Evolutionary conservation across 2,329 filamentous ascomycete species (phyloP), one percentile per base, ranked within the genome.

Genomic region (Albifimbria verrucaria): DNA sequence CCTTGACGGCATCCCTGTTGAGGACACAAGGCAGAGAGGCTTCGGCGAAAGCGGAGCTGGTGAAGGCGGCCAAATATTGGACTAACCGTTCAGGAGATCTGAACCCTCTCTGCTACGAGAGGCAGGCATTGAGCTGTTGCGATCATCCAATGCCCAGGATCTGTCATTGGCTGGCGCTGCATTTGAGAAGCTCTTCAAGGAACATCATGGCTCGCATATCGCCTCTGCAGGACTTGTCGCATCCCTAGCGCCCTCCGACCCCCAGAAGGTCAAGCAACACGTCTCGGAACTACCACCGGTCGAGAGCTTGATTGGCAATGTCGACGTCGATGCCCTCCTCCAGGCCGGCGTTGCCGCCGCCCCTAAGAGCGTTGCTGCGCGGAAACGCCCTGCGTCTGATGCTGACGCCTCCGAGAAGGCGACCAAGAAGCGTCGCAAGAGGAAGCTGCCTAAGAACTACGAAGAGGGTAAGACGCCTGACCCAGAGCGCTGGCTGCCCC

Each of bases 401-500:
- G 59, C 55, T 3, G 71, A 78, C 15, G 60, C 64, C 1, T 61
- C 62, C 12, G 60, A 70, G 20, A 78, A 77, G 57, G 56, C 75
- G 9, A 71, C 74, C 32, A 85, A 83, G 65, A 75, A 80, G 55
- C 85, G 83, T 65, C 82, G 80, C 63, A 76, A 80, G 66, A 81
- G 77, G 52, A 83, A 82, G 61, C 76, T 89, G 63, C 88, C 88
- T 26, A 90, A 90, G 72, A 81, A 86, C 63, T 90, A 84, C 64
- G 89, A 91, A 54, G 82, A 89, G 50, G 83, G 80, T 61, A 95
- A 92, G 77, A 86, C 85, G 59, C 82, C 90, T 28, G 94, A 99
- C 69, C 87, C 91, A 0, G 94, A 99, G 72, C 81, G 94, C 57
- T 99, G 94, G 94, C 73, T 99, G 55, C 93, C 94, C 12, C 77